Evolutionary conservation across 768 basidiomycete genomes (phyloP).

Genomic region (Boletus barrowsii): DNA sequence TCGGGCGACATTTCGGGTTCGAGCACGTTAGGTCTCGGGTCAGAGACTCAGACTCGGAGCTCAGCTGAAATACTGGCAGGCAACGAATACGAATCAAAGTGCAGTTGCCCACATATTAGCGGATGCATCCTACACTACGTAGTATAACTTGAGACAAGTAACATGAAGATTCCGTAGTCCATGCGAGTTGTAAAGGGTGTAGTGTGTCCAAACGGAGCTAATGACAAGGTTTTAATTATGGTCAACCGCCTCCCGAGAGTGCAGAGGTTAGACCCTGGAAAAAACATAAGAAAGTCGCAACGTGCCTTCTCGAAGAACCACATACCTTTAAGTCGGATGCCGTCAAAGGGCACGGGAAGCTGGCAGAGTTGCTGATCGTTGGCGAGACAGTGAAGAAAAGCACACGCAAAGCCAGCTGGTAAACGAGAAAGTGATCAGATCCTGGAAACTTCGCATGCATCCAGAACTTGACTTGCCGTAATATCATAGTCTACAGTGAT

Average conservation of each 20-base stretch:
- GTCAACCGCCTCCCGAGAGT: slow-evolving; percentile 9
- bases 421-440: slow-evolving; percentile 7
- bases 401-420: slow-evolving; percentile 61
- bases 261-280: slow-evolving; percentile 19
- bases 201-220: not conserved
- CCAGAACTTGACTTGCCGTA: slow-evolving; percentile 38
- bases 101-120: too few species aligned
- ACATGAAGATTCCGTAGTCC: slow-evolving; percentile 12
- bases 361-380: slow-evolving; percentile 56
- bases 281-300: slow-evolving; percentile 11
- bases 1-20: slow-evolving; percentile 35
- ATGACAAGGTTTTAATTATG: not conserved
- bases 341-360: slow-evolving; percentile 62
- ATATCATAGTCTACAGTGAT: slow-evolving; percentile 66
- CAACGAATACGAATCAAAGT: too few species aligned
- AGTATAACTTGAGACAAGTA: not conserved
- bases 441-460: not conserved
- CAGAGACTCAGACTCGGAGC: too few species aligned
- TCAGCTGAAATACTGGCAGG: too few species aligned
- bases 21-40: not conserved
- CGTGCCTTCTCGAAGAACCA: not conserved
- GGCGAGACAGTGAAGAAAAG: slow-evolving; percentile 67
- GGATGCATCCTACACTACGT: not conserved
- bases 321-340: slow-evolving; percentile 27
- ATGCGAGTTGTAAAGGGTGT: not conserved